phyloP scores from a whole-genome alignment of 306 rosid genomes.

The Pyrus communis region DNA sequence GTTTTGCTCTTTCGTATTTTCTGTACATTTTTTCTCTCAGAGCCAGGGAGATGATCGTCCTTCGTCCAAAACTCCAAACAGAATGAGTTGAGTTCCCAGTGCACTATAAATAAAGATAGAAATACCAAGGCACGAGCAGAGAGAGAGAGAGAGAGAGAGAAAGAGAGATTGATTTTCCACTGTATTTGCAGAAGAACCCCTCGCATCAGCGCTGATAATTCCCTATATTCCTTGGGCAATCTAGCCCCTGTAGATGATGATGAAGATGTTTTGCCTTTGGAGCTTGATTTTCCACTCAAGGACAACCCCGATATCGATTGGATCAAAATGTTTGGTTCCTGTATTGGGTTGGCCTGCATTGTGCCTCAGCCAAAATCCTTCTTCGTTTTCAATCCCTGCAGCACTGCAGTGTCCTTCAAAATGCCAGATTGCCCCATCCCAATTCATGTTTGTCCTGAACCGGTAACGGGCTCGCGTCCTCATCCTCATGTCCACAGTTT shows the following conservation, averaged over 20 bases:
- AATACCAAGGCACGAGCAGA: neutral
- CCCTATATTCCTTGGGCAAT: constrained; percentile 1
- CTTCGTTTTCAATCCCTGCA: neutral
- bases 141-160: too few relatives aligned
- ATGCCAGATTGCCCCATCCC: constrained; percentile 5
- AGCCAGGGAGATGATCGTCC: too few relatives aligned
- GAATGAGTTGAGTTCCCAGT: too few relatives aligned
- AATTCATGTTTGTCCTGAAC: neutral
- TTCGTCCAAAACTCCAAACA: too few relatives aligned
- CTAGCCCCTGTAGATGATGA: constrained; percentile 5
- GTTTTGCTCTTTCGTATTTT: too few relatives aligned
- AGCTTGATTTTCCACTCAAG: constrained; percentile 3
- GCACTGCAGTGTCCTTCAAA: neutral
- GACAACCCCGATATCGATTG: neutral
- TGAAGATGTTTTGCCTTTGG: neutral
- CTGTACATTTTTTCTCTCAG: too few relatives aligned
- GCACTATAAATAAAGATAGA: too few relatives aligned
- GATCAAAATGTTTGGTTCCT: neutral
- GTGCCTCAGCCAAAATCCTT: neutral
- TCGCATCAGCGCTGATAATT: neutral
- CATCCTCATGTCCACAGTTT: neutral
- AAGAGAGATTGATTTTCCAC: neutral
- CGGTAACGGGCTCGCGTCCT: neutral
- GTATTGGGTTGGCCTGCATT: constrained; percentile 12
- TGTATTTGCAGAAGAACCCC: neutral